phyloP scores from a whole-genome alignment of 371 early-diverging fungal species.

The Lichtheimia corymbifera region DNA sequence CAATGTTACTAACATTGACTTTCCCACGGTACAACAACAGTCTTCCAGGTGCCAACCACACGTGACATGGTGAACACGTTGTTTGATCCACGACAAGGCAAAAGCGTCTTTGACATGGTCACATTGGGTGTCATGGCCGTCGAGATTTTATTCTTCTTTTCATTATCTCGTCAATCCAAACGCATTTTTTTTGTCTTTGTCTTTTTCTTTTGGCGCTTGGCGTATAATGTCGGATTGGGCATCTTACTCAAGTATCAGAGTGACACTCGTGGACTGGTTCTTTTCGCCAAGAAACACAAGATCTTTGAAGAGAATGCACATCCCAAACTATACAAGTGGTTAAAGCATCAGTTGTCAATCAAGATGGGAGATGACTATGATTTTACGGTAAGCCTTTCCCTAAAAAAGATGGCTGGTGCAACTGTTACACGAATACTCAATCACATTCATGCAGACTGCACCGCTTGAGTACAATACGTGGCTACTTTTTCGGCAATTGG shows the following conservation, averaged over 20 bases:
- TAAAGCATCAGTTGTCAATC: conserved; percentile 68
- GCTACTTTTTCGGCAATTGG: conserved; percentile 91
- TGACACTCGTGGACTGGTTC: conserved; percentile 69
- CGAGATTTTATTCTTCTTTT: conserved; percentile 67
- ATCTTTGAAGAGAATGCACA: conserved; percentile 59
- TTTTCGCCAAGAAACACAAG: conserved; percentile 62
- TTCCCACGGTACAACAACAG: not conserved
- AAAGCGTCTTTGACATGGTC: conserved; percentile 76
- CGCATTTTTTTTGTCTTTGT: conserved; percentile 63
- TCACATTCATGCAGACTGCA: conserved; percentile 46
- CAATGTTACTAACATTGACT: not conserved
- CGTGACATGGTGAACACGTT: conserved; percentile 73
- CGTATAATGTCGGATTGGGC: conserved; percentile 89
- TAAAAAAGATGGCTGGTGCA: no score
- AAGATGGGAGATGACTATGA: conserved; percentile 90
- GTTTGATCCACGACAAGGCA: conserved; percentile 62
- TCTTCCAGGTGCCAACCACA: conserved; percentile 73
- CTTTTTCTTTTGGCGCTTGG: conserved; percentile 86
- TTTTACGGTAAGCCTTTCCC: conserved; percentile 57
- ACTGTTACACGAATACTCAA: no score
- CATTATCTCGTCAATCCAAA: conserved; percentile 50
- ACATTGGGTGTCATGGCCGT: conserved; percentile 71
- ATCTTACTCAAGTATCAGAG: conserved; percentile 81
- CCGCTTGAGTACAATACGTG: conserved; percentile 95
- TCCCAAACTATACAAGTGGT: conserved; percentile 60